Percentiles rank a stretch among this genome's conserved stretches.
phyloP scores from a whole-genome alignment of 495 filamentous ascomycete genomes.

The Cudoniella acicularis region DNA sequence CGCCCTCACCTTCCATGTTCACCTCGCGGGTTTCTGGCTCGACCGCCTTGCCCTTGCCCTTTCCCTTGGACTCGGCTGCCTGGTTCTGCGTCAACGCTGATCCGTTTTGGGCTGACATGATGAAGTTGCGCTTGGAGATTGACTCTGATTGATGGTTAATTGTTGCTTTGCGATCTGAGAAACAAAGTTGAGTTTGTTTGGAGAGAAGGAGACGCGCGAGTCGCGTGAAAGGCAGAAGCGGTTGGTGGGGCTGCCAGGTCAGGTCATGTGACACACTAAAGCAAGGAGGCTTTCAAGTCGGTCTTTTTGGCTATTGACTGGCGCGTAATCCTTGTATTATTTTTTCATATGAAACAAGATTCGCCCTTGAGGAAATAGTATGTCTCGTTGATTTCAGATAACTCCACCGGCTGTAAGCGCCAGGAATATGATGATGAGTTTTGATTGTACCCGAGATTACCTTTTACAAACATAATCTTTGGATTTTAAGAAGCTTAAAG shows the following conservation, averaged over 20 bases:
- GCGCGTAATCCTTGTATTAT: not conserved
- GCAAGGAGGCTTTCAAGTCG: not conserved
- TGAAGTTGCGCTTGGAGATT: slow-evolving; percentile 10
- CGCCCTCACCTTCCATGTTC: slow-evolving; percentile 57
- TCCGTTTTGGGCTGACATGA: slow-evolving; percentile 18
- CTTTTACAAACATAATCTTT: too few relatives aligned
- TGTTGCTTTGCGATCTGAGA: slow-evolving; percentile 8
- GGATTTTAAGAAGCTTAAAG: not conserved
- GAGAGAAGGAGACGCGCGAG: slow-evolving; percentile 3
- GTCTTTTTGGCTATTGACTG: not conserved
- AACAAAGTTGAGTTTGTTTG: slow-evolving; percentile 5
- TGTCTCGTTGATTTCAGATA: not conserved
- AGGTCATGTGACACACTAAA: not conserved
- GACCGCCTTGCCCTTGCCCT: slow-evolving; percentile 57
- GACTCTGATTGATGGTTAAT: too few relatives aligned
- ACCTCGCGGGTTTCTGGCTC: slow-evolving; percentile 48
- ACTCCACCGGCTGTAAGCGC: not conserved
- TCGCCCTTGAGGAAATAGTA: not conserved
- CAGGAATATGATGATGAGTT: not conserved
- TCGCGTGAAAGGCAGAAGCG: not conserved
- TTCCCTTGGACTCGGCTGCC: slow-evolving; percentile 13
- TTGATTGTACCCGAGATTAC: too few relatives aligned
- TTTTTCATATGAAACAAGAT: not conserved
- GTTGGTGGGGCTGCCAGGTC: not conserved
- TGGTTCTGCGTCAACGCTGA: slow-evolving; percentile 10